phyloP scores from a whole-genome alignment of 257 asterid species.

The Fraxinus americana region DNA sequence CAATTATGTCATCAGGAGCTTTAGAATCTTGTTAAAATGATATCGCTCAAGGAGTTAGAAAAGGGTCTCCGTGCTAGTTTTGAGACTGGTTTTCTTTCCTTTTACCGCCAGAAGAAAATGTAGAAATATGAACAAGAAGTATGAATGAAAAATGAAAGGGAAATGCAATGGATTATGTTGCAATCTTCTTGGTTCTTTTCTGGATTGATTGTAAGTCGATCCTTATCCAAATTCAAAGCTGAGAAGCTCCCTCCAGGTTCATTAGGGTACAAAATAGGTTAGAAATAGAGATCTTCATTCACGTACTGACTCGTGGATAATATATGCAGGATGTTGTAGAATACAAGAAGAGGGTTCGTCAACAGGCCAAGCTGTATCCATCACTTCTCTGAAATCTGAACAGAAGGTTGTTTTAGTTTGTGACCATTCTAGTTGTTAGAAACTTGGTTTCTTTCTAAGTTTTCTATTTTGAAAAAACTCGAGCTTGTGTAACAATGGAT shows the following conservation, averaged over 20 bases:
- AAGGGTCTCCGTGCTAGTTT: not conserved
- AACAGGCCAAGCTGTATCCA: slow-evolving; percentile 43
- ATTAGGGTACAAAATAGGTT: not conserved
- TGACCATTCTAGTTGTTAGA: not conserved
- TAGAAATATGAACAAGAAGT: not conserved
- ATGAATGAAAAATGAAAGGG: not conserved
- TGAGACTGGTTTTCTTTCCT: not conserved
- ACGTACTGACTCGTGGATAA: not conserved
- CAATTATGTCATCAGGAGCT: not conserved
- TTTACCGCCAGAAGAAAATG: not conserved
- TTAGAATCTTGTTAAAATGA: not conserved
- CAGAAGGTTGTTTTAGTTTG: not conserved
- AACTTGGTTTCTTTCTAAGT: slow-evolving; percentile 17
- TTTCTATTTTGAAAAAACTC: not conserved
- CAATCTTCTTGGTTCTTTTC: not conserved
- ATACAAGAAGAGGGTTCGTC: slow-evolving; percentile 38
- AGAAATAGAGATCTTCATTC: not conserved
- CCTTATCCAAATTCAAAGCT: not conserved
- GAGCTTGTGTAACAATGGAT: not conserved
- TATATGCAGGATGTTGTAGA: slow-evolving; percentile 33
- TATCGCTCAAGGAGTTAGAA: not conserved
- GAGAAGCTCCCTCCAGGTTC: not conserved
- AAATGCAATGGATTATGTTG: not conserved
- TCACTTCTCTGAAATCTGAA: slow-evolving; percentile 26
- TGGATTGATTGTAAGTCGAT: not conserved